Percentiles rank a stretch among this genome's conserved stretches.
phyloP scores from a whole-genome alignment of 1,139 yeast genomes.

The Pneumocystis jirovecii region DNA sequence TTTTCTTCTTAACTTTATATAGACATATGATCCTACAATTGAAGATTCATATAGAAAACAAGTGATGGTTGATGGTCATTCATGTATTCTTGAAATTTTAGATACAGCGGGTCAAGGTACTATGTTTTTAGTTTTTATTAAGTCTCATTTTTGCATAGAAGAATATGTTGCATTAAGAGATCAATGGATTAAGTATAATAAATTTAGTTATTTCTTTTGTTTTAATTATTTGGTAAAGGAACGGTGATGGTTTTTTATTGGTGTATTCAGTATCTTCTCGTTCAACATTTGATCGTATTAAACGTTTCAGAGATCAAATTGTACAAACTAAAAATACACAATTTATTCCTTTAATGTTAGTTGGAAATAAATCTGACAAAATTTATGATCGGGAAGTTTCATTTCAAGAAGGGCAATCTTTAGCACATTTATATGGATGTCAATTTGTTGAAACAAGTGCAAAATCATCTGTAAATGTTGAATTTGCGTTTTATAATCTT shows the following conservation, averaged over 20 bases:
- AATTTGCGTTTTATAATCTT: conserved; percentile 75
- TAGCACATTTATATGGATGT: conserved; percentile 74
- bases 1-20: background rate
- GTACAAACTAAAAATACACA: conserved; percentile 64
- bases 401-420: conserved; percentile 65
- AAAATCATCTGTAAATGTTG: conserved; percentile 76
- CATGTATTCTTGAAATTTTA: conserved; percentile 79
- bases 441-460: conserved; percentile 71
- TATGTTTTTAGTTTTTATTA: background rate
- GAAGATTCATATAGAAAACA: conserved; percentile 93
- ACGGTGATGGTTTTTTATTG: conserved; percentile 63
- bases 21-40: conserved; percentile 94
- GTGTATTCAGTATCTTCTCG: conserved; percentile 87
- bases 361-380: conserved; percentile 72
- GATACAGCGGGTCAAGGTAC: conserved; percentile 87
- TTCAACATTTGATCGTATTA: conserved; percentile 64
- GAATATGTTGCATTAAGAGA: conserved; percentile 94
- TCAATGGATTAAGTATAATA: conserved; percentile 59
- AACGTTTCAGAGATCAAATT: conserved; percentile 76
- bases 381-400: conserved; percentile 59
- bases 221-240: conserved; percentile 2
- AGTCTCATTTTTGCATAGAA: conserved; percentile 28
- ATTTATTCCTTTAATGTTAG: conserved; percentile 69
- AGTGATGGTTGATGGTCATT: conserved; percentile 79
- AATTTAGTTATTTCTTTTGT: background rate